A percentile compares a stretch with the other conserved stretches of the same genome.
Evolutionary conservation across 2,329 filamentous ascomycete genomes (phyloP).

Genomic region (Fusarium lyarnte): DNA sequence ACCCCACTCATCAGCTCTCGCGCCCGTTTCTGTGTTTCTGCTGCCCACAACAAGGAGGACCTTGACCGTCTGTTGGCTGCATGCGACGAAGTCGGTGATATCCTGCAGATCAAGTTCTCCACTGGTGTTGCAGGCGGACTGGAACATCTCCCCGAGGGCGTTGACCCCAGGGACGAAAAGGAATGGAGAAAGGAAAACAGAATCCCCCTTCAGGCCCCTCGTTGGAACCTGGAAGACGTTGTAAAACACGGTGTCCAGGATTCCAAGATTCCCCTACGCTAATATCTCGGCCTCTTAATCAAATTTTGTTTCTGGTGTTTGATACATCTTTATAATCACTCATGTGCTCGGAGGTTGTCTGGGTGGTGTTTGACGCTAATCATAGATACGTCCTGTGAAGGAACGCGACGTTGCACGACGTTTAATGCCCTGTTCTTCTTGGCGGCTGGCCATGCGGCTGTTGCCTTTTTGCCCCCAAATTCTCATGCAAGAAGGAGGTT

Average conservation of each 20-base stretch:
- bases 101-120: slow-evolving; percentile 96
- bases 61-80: slow-evolving; percentile 88
- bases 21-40: slow-evolving; percentile 93
- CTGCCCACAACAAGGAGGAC: slow-evolving; percentile 98
- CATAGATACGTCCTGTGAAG: slow-evolving; percentile 39
- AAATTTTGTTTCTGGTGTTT: slow-evolving; percentile 39
- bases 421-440: slow-evolving; percentile 29
- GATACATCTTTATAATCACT: slow-evolving; percentile 33
- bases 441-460: slow-evolving; percentile 13
- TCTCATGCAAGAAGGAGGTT: slow-evolving; percentile 7
- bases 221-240: slow-evolving; percentile 88
- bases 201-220: slow-evolving; percentile 76
- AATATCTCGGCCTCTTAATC: slow-evolving; percentile 44
- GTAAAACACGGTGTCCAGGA: slow-evolving; percentile 79
- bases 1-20: slow-evolving; percentile 95
- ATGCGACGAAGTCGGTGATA: slow-evolving; percentile 91
- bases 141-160: slow-evolving; percentile 76
- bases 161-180: slow-evolving; percentile 76
- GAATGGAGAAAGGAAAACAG: slow-evolving; percentile 71
- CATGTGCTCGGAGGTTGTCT: slow-evolving; percentile 18
- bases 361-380: slow-evolving; percentile 38
- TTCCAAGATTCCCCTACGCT: slow-evolving; percentile 76
- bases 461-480: slow-evolving; percentile 14
- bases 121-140: slow-evolving; percentile 92
- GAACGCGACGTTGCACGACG: slow-evolving; percentile 36